Evolutionary conservation across 164 flowering plant genomes (phyloP).

Genomic region (Berberis vulgaris): DNA sequence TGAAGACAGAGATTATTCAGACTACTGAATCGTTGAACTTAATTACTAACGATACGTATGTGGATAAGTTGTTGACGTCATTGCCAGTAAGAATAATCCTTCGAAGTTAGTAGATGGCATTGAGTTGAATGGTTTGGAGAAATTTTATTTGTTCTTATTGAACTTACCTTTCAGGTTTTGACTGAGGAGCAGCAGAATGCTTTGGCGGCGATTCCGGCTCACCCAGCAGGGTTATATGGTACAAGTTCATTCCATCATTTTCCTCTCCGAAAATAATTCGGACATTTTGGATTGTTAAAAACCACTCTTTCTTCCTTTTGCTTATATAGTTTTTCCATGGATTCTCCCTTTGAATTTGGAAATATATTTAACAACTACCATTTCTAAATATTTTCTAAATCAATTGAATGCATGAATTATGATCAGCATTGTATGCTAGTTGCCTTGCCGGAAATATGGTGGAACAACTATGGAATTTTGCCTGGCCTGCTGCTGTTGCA

Average conservation of each 20-base stretch:
- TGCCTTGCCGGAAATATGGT: constrained; percentile 78
- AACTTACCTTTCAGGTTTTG: constrained; percentile 46
- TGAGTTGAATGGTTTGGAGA: background rate
- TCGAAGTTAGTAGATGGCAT: background rate
- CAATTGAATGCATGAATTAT: background rate
- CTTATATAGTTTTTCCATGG: too few species aligned
- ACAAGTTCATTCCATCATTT: constrained; percentile 3
- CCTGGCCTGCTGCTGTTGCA: constrained; percentile 98
- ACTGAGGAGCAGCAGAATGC: constrained; percentile 74
- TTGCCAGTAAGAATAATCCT: constrained; percentile 48
- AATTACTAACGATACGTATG: constrained; percentile 39
- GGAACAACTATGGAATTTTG: constrained; percentile 97
- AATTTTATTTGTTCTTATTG: background rate
- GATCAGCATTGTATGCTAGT: constrained; percentile 77
- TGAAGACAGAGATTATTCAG: constrained; percentile 38
- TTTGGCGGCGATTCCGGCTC: constrained; percentile 91
- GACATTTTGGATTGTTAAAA: too few species aligned
- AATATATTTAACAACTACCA: background rate
- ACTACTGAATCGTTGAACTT: constrained; percentile 41
- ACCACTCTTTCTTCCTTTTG: background rate
- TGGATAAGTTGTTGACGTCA: constrained; percentile 54
- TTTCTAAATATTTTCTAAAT: background rate
- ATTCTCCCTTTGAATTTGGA: background rate
- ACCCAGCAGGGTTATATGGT: constrained; percentile 86
- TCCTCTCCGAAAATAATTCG: background rate